Conservation (phyloP, 2,329 filamentous ascomycete genomes). For the Beauveria pseudobassiana region DNA sequence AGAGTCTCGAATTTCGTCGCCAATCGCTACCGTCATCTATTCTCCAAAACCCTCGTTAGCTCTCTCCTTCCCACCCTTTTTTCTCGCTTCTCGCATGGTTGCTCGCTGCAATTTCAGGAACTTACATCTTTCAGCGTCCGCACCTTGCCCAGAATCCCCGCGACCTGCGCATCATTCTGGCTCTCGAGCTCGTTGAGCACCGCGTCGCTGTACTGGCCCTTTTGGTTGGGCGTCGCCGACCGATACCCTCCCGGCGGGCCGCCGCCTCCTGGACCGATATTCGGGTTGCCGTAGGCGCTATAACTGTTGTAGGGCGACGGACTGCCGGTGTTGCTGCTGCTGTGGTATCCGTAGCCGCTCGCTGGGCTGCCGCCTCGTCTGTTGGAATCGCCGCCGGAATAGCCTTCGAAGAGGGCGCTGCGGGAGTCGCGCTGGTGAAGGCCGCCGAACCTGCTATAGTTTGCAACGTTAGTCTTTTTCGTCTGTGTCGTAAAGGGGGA, state of each 20-base stretch:
- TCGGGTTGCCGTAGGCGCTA: slow-evolving; percentile 4
- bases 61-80: background rate
- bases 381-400: slow-evolving; percentile 43
- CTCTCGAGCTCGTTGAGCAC: slow-evolving; percentile 90
- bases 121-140: slow-evolving; percentile 80
- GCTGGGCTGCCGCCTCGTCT: slow-evolving; percentile 29
- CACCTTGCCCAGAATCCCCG: slow-evolving; percentile 87
- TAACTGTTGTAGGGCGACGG: slow-evolving; percentile 10
- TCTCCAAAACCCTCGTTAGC: slow-evolving; percentile 9
- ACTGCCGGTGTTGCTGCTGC: background rate
- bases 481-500: background rate
- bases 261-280: slow-evolving; percentile 6
- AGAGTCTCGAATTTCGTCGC: slow-evolving; percentile 88
- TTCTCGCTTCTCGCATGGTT: background rate
- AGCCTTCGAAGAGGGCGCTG: slow-evolving; percentile 68
- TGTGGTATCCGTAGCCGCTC: slow-evolving; percentile 34
- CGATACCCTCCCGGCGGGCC: slow-evolving; percentile 34
- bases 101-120: slow-evolving; percentile 15
- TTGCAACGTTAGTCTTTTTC: background rate
- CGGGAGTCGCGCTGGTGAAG: slow-evolving; percentile 68
- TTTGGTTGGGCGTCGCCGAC: slow-evolving; percentile 64
- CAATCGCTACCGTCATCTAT: slow-evolving; percentile 85
- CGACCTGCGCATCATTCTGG: slow-evolving; percentile 86
- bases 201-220: slow-evolving; percentile 86
- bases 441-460: slow-evolving; percentile 51